Base-by-base conservation (phyloP, 495 filamentous ascomycete genomes). In the Podospora tetraspora region DNA sequence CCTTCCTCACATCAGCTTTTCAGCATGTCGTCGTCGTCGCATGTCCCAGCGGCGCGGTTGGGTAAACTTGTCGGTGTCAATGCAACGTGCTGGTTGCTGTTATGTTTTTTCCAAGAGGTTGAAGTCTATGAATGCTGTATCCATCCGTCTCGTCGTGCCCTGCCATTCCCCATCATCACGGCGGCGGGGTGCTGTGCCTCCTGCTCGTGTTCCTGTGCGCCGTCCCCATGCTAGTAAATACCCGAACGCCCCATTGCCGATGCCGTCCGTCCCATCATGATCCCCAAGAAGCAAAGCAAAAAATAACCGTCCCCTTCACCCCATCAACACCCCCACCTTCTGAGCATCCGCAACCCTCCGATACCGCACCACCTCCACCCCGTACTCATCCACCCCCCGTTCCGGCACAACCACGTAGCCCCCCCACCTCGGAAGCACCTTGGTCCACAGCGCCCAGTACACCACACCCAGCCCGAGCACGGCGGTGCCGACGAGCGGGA, bases 381-480 rank as follows among this genome's bases (percentile, higher is more conserved):
- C 83, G 10, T 77, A 75, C 16, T 79, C 79, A 32, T 79, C 73
- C 22, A 82, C 62, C 58, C 71, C 68, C 61, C 76, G 75, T 43
- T 81, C 78, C 7, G 74, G 75, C 13, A 80, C 77, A 24, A 85
- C 74, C 63, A 72, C 79, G 67, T 85, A 84, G 12, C 82, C 83
- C 3, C 80, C 78, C 57, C 83, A 66, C 23, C 72, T 75, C 21
- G 83, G 83, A 76, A 79, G 76, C 10, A 83, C 57, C 66, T 79
- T 79, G 0, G 80, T 80, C 83, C 82, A 85, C 16, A 82, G 64
- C 9, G 77, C 67, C 84, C 84, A 86, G 66, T 86, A 86, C 8
- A 85, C 71, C 0, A 61, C 82, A 3, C 84, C 84, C 21, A 80
- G 75, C 10, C 80, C 59, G 24, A 86, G 69, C 9, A 86, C 79